These are phyloP conservation scores for Alternaria conjuncta DNA, from an alignment of 2,329 filamentous ascomycete genomes.

Conservation along the genomic window DNA sequence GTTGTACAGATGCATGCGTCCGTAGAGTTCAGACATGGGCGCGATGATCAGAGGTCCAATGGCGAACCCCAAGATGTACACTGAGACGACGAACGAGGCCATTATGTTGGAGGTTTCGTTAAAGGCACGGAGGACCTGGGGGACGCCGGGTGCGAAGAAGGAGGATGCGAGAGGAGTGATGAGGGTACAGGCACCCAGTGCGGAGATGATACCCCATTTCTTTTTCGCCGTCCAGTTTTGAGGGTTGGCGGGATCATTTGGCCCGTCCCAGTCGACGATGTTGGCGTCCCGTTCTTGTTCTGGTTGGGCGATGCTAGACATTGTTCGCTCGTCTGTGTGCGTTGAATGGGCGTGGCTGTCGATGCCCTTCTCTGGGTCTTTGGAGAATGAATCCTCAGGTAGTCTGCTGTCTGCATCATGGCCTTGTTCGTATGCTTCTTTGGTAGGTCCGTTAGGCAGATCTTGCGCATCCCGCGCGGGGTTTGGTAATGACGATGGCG, in stretches of 20 bases:
- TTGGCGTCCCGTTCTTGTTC: slow-evolving; percentile 31
- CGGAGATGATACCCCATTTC: slow-evolving; percentile 47
- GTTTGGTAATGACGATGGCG: slow-evolving; percentile 24
- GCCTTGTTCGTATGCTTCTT: slow-evolving; percentile 34
- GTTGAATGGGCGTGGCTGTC: slow-evolving; percentile 31
- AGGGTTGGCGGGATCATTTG: slow-evolving; percentile 49
- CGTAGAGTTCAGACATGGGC: slow-evolving; percentile 48
- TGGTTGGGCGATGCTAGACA: slow-evolving; percentile 17
- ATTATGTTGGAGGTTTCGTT: slow-evolving; percentile 38
- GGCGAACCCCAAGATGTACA: slow-evolving; percentile 50
- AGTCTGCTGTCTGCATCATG: slow-evolving; percentile 32
- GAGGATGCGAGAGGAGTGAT: slow-evolving; percentile 49
- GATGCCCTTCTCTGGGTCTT: slow-evolving; percentile 38
- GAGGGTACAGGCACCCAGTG: slow-evolving; percentile 45
- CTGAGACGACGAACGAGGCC: slow-evolving; percentile 47
- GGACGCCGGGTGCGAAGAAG: slow-evolving; percentile 66
- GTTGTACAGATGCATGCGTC: slow-evolving; percentile 40
- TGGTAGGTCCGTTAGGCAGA: slow-evolving; percentile 25
- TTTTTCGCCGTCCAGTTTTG: slow-evolving; percentile 46
- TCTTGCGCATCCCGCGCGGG: slow-evolving; percentile 25
- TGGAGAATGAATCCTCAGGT: slow-evolving; percentile 14
- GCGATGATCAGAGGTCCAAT: slow-evolving; percentile 48
- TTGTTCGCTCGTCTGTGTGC: slow-evolving; percentile 32
- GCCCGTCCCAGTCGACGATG: slow-evolving; percentile 44
- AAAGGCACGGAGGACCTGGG: slow-evolving; percentile 51